Evolutionary conservation across 345 rosid genomes (phyloP).

Genomic region (Eucalyptus microcorys): DNA sequence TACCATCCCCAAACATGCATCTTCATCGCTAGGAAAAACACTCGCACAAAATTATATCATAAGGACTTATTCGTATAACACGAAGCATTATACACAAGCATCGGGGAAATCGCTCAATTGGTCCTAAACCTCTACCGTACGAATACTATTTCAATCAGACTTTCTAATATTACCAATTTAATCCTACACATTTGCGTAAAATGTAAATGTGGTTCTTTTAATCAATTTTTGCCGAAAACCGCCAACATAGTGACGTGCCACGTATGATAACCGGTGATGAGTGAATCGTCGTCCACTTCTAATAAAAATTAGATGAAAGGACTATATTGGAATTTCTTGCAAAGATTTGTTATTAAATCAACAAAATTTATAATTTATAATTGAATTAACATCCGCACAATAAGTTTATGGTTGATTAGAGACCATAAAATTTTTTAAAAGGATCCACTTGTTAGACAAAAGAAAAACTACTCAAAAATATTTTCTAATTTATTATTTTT

Average conservation of each 20-base stretch:
- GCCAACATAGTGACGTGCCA: rapidly evolving
- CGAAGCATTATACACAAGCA: neutral
- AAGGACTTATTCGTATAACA: neutral
- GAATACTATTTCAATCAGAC: neutral
- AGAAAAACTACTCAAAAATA: neutral
- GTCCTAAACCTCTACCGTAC: rapidly evolving
- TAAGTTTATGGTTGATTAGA: neutral
- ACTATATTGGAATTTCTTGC: neutral
- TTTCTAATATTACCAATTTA: neutral
- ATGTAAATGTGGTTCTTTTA: neutral
- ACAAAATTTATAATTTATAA: rapidly evolving
- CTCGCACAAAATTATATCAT: neutral
- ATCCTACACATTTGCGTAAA: neutral
- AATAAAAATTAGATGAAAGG: neutral
- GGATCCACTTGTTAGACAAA: neutral
- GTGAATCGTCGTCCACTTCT: rapidly evolving
- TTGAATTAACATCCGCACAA: rapidly evolving
- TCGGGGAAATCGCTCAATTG: rapidly evolving
- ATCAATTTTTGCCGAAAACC: neutral
- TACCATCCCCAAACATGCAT: neutral
- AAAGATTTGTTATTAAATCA: neutral
- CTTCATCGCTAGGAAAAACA: neutral
- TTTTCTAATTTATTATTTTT: too few species aligned
- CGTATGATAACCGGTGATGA: rapidly evolving
- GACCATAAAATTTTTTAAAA: neutral